Conservation (phyloP, 192 early-diverging fungal species). For the Podila clonocystis region DNA sequence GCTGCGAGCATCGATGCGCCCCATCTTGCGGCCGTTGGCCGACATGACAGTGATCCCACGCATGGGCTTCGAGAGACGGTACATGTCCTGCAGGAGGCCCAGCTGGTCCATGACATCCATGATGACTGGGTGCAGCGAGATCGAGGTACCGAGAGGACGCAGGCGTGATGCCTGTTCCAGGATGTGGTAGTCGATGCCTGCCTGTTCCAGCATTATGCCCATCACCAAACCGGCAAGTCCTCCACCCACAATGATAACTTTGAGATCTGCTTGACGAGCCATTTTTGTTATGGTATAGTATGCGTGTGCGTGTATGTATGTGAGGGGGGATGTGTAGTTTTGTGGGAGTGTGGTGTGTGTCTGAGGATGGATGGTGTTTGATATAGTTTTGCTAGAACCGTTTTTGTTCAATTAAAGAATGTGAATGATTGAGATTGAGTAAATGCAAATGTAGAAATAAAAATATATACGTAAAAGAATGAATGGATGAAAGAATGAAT, state of each 20-base stretch:
- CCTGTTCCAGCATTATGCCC: constrained; percentile 46
- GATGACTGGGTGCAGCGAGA: constrained; percentile 44
- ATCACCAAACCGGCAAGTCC: constrained; percentile 33
- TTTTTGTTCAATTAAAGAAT: constrained; percentile 1
- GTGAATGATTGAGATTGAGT: not conserved
- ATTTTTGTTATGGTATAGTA: not conserved
- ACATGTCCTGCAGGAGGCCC: constrained; percentile 34
- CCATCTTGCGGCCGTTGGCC: constrained; percentile 31
- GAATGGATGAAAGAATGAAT: not conserved
- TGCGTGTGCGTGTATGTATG: not conserved
- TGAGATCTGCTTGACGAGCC: constrained; percentile 16
- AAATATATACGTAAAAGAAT: not conserved
- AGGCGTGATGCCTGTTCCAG: constrained; percentile 47
- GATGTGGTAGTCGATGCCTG: constrained; percentile 49
- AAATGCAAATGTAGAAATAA: constrained; percentile 1
- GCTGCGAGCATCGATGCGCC: constrained; percentile 43
- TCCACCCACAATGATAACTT: constrained; percentile 37
- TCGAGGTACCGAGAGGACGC: constrained; percentile 44
- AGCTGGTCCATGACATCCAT: constrained; percentile 39
- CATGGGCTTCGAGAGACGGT: constrained; percentile 31
- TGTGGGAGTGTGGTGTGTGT: not conserved
- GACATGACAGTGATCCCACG: constrained; percentile 40
- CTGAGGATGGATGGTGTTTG: not conserved
- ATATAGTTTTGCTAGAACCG: no score
- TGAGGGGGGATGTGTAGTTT: not conserved